Evolutionary conservation across 2,329 filamentous ascomycete species (phyloP).

Genomic region (Ophiostoma novo-ulmi): DNA sequence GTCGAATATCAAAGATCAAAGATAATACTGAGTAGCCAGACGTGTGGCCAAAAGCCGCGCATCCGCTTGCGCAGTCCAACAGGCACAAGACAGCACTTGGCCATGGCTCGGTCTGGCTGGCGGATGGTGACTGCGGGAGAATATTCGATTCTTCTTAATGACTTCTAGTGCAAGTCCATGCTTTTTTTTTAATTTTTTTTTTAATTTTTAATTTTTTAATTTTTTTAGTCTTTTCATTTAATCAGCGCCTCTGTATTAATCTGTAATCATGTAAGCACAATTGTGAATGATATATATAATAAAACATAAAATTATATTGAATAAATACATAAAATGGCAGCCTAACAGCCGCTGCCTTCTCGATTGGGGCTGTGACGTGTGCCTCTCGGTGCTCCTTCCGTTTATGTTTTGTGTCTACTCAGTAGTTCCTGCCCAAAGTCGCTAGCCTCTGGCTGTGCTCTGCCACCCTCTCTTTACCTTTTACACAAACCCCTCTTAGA

Average conservation of each 20-base stretch:
- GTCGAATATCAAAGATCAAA: neutral
- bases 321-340: neutral
- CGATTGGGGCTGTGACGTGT: constrained; percentile 13
- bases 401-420: neutral
- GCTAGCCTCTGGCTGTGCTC: neutral
- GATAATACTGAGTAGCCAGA: neutral
- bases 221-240: neutral
- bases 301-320: neutral
- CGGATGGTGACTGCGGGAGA: constrained; percentile 6
- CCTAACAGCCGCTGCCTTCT: neutral
- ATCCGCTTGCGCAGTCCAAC: constrained; percentile 12
- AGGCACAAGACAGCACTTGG: neutral
- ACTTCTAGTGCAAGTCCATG: neutral
- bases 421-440: neutral
- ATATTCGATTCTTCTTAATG: neutral
- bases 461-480: neutral
- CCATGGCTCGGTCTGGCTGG: neutral
- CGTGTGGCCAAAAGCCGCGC: constrained; percentile 19
- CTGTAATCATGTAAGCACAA: no score
- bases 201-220: neutral
- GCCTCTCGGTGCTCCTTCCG: neutral
- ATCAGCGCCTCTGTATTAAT: neutral
- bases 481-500: neutral
- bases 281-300: no score
- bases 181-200: neutral